Evolutionary conservation across 2,329 filamentous ascomycete genomes (phyloP), one percentile per base, ranked within the genome.

Genomic region (Nakataea oryzae): DNA sequence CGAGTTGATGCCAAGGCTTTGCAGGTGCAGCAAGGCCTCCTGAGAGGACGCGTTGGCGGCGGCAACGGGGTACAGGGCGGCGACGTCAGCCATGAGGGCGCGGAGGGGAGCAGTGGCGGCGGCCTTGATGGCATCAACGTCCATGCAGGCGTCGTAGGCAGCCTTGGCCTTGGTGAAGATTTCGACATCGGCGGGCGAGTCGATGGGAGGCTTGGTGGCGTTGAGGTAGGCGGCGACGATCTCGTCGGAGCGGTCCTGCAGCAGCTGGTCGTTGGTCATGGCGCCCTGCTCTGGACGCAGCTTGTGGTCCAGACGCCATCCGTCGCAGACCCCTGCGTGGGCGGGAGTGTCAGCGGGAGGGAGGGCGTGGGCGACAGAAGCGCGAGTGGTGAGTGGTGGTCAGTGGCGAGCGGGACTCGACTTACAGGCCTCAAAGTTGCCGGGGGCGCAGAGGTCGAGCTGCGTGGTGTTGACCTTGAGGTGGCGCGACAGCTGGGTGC

Each of bases 11-110:
- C 74, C 76, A 47, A 75, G 68, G 60, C 73, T 71, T 3, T 70
- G 64, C 24, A 79, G 70, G 57, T 71, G 71, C 13, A 73, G 62
- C 21, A 76, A 66, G 14, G 72, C 70, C 24, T 75, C 41, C n/a
- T 50, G 41, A 21, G n/a, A 21, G n/a, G 41, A 3, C 8, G 41
- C 14, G 6, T 50, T 21, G 17, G 17, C 7, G 21, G 17, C 41
- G 41, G 21, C 11, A 21, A n/a, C 41, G 21, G 41, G 41, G 41
- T 50, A 50, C 41, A 50, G 11, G 41, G 41, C 41, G 21, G 41
- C 41, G 21, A 50, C 17, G 2, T 50, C 41, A 21, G 17, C 41
- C 41, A 50, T 1, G 6, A 50, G 8, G 41, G 41, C 41, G 17
- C 11, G 13, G 13, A 58, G 12, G 26, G 56, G 56, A 6, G 28